Evolutionary conservation across 2,329 filamentous ascomycete species (phyloP).

Genomic region (Shiraia sp.): DNA sequence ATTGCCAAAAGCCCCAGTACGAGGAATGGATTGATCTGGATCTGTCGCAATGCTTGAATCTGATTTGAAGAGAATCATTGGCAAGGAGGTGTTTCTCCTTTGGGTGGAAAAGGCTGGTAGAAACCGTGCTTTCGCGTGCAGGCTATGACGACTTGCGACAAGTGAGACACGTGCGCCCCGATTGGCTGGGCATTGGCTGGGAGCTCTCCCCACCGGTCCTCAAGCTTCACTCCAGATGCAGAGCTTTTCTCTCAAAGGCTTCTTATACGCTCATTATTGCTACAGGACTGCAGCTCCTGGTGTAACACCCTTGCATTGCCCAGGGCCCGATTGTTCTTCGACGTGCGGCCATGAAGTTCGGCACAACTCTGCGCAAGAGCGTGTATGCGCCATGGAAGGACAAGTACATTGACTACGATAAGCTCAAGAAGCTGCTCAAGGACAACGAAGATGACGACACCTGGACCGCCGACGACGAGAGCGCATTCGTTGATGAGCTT

Average conservation of each 20-base stretch:
- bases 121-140: too few relatives aligned
- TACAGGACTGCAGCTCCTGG: slow-evolving; percentile 10
- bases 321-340: slow-evolving; percentile 2
- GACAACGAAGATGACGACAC: slow-evolving; percentile 65
- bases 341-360: slow-evolving; percentile 77
- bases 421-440: slow-evolving; percentile 85
- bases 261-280: slow-evolving; percentile 3
- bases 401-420: slow-evolving; percentile 93
- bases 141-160: slow-evolving; percentile 9
- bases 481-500: slow-evolving; percentile 90
- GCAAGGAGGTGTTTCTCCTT: not conserved
- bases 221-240: slow-evolving; percentile 9
- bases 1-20: not conserved
- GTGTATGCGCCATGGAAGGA: slow-evolving; percentile 87
- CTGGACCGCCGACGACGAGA: slow-evolving; percentile 96
- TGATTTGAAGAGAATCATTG: not conserved
- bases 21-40: not conserved
- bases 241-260: slow-evolving; percentile 11
- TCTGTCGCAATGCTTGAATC: too few relatives aligned
- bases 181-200: slow-evolving; percentile 18
- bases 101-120: not conserved
- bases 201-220: slow-evolving; percentile 5
- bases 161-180: slow-evolving; percentile 18
- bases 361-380: slow-evolving; percentile 79
- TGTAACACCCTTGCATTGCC: slow-evolving; percentile 6